Base-by-base conservation (phyloP, 345 rosid species). In the Balakata baccata region DNA sequence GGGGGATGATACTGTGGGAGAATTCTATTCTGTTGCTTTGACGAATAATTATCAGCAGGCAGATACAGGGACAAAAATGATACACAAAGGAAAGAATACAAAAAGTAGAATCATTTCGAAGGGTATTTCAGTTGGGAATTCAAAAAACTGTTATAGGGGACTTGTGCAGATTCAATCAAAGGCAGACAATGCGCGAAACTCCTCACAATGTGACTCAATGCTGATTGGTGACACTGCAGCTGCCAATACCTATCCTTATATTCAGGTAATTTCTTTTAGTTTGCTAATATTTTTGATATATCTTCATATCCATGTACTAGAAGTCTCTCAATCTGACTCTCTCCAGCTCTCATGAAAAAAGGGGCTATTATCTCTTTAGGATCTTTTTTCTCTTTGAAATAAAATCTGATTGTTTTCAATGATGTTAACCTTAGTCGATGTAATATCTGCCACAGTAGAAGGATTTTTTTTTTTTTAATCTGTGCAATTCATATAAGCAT, bases 161-260 rank as follows among this genome's bases (percentile, higher is more conserved):
- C 96, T 95, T 77, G 99, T 95, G 77, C 99, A 89, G 82, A 87
- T 92, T 76, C 92, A 84, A n/a, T 92, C 99, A 0, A 95, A 89
- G 82, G 98, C 99, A 2, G 94, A 91, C 61, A 89, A 89, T 87
- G 97, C 98, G 64, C 84, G 82, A 66, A 95, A 92, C 63, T 90
- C 92, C 58, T 95, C 99, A 0, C 92, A 89, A 69, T 95, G 99
- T 52, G 98, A 94, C 77, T 92, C 98, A 3, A 92, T 94, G 97
- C 98, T 94, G 77, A 90, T 94, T 9, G 98, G 98, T 47, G 99
- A 95, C 59, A 84, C 67, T 56, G 99, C 96, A 20, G 98, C 96
- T 69, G 98, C 98, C 68, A 95, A 92, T 81, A 95, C 99, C 67
- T 95, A 95, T 82, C 99, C 99, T 20, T 95, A 95, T 74, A 95